Evolutionary conservation across 306 rosid genomes (phyloP).

Genomic region (Lagenaria siceraria): DNA sequence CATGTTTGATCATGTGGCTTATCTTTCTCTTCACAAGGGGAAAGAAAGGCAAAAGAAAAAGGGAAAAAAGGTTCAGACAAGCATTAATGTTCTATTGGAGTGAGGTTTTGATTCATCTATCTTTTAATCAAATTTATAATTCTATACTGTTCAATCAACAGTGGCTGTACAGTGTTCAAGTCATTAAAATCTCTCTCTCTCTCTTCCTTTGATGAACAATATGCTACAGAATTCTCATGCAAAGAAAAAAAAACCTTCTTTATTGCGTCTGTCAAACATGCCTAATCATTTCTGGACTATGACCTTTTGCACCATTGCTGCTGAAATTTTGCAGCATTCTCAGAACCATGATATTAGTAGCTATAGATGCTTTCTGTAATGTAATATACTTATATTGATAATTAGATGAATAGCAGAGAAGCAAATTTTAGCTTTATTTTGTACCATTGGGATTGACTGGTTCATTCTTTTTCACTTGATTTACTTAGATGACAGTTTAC

Average conservation of each 20-base stretch:
- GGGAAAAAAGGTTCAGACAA: neutral
- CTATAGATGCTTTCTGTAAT: neutral
- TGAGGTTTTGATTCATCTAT: neutral
- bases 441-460: neutral
- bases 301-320: neutral
- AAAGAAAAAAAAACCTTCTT: neutral
- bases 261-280: slow-evolving; percentile 1
- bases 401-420: neutral
- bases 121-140: neutral
- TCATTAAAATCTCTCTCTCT: neutral
- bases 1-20: slow-evolving; percentile 14
- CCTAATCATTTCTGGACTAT: neutral
- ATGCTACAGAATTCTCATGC: neutral
- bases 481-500: slow-evolving; percentile 30
- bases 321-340: neutral
- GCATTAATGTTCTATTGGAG: slow-evolving; percentile 6
- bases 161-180: neutral
- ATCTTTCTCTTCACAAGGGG: neutral
- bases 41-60: neutral
- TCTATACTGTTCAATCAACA: neutral
- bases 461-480: neutral
- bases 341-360: neutral
- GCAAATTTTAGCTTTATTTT: neutral
- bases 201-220: neutral
- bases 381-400: neutral